Base-by-base conservation (phyloP, 2,329 filamentous ascomycete genomes). In the Cercospora sp. region DNA sequence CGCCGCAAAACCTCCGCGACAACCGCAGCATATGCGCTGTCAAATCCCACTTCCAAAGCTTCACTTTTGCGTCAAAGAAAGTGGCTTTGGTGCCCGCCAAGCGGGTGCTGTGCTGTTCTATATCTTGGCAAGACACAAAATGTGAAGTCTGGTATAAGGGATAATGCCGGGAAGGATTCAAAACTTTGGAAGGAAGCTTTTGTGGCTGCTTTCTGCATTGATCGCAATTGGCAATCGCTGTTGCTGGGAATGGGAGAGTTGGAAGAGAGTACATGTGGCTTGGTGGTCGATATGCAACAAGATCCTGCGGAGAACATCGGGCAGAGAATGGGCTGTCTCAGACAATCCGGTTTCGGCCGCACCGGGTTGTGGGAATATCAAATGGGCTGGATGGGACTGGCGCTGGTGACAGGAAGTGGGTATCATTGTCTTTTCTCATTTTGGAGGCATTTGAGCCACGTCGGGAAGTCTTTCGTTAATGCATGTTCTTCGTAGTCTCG, bases 61-160 rank as follows among this genome's bases (percentile, higher is more conserved):
- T 28, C 48, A 55, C 12, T 12, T 30, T 55, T 55, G 48, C 48
- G 48, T 55, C 48, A 55, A 5, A 28, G 18, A 13, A 10, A 16
- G 58, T 39, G 58, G 30, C 39, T 62, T 31, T 48, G 60, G 5
- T 23, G 9, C 16, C 28, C 30, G 60, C 60, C 60, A 62, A 62
- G 60, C 60, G 39, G 60, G 9, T 62, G 33, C 60, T 62, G 20
- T 51, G 60, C 5, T 62, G 60, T 39, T 30, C 59, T 39, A 36
- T 3, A 20, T 33, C 55, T 59, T 59, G 55, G 55, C 48, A 30
- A 28, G 23, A 55, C 48, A 13, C 18, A n/a, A 4, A 20, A 30
- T 9, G n/a, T 59, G 30, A 59, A 59, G 28, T 59, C 31, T 39
- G n/a, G 13, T 3, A 7, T 16, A 55, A 26, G 48, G 48, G 13